These are phyloP conservation scores for Aspergillus sp. DNA, from an alignment of 2,329 filamentous ascomycete genomes.

Conservation along the genomic window DNA sequence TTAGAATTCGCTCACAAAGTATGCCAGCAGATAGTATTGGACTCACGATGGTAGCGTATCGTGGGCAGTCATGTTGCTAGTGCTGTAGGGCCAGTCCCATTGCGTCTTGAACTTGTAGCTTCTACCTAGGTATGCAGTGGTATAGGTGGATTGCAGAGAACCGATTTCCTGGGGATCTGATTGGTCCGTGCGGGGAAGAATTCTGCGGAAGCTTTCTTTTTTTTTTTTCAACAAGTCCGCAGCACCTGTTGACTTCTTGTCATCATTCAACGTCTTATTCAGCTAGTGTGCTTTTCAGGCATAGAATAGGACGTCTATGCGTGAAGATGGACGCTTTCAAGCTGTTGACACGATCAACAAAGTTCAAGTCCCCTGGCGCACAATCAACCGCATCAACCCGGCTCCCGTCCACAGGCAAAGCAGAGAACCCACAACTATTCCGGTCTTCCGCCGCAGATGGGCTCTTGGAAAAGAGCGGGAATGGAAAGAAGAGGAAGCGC, in stretches of 20 bases:
- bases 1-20: not conserved
- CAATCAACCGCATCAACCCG: slow-evolving; percentile 31
- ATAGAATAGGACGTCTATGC: slow-evolving; percentile 15
- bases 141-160: slow-evolving; percentile 4
- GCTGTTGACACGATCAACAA: slow-evolving; percentile 50
- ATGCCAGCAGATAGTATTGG: not conserved
- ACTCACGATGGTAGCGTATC: not conserved
- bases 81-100: not conserved
- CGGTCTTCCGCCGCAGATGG: slow-evolving; percentile 35
- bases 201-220: slow-evolving; percentile 34
- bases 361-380: slow-evolving; percentile 41
- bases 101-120: not conserved
- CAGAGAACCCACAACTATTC: slow-evolving; percentile 45
- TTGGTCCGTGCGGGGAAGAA: slow-evolving; percentile 38
- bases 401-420: slow-evolving; percentile 48
- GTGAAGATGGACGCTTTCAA: slow-evolving; percentile 51
- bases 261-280: not conserved
- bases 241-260: not conserved
- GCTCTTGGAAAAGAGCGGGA: slow-evolving; percentile 32
- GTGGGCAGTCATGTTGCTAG: not conserved
- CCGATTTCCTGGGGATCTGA: slow-evolving; percentile 28
- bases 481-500: slow-evolving; percentile 45
- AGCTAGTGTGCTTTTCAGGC: not conserved
- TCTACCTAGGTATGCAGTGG: not conserved
- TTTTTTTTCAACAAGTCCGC: slow-evolving; percentile 15